Conservation (phyloP, 2,329 filamentous ascomycete species). For the Penicillium sp. region DNA sequence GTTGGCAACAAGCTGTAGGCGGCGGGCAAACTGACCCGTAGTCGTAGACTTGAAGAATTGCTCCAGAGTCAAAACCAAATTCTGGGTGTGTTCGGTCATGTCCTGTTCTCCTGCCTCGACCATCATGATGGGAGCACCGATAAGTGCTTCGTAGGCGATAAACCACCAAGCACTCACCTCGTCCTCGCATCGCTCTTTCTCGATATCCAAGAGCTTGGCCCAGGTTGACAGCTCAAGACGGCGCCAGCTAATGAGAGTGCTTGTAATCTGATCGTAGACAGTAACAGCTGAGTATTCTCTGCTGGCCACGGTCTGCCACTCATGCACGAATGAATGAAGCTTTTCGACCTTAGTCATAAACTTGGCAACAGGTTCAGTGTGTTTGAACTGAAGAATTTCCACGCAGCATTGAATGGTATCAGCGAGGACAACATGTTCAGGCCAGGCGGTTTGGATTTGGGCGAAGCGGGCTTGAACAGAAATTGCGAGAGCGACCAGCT, state of each 20-base stretch:
- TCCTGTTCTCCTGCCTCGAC: slow-evolving; percentile 58
- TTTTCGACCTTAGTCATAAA: slow-evolving; percentile 85
- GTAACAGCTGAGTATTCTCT: slow-evolving; percentile 67
- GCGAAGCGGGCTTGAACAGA: slow-evolving; percentile 70
- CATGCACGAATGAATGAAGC: slow-evolving; percentile 77
- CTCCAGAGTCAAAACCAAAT: slow-evolving; percentile 72
- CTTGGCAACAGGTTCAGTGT: slow-evolving; percentile 81
- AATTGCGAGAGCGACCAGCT: slow-evolving; percentile 67
- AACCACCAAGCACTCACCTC: slow-evolving; percentile 95
- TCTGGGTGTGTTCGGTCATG: slow-evolving; percentile 62
- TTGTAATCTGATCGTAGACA: slow-evolving; percentile 75
- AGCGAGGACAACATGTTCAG: slow-evolving; percentile 72
- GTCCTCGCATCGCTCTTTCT: slow-evolving; percentile 70
- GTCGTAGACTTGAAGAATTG: slow-evolving; percentile 76
- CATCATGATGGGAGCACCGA: slow-evolving; percentile 71
- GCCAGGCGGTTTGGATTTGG: slow-evolving; percentile 63
- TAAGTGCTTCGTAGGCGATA: slow-evolving; percentile 84
- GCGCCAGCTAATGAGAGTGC: slow-evolving; percentile 82
- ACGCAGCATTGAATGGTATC: slow-evolving; percentile 76
- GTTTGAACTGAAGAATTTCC: slow-evolving; percentile 69
- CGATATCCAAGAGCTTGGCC: slow-evolving; percentile 82
- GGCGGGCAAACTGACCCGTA: slow-evolving; percentile 73
- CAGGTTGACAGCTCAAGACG: slow-evolving; percentile 89
- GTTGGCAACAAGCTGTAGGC: slow-evolving; percentile 65
- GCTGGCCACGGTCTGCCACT: slow-evolving; percentile 94